phyloP scores from a whole-genome alignment of 306 rosid species.

The Dalbergia cochinchinensis region DNA sequence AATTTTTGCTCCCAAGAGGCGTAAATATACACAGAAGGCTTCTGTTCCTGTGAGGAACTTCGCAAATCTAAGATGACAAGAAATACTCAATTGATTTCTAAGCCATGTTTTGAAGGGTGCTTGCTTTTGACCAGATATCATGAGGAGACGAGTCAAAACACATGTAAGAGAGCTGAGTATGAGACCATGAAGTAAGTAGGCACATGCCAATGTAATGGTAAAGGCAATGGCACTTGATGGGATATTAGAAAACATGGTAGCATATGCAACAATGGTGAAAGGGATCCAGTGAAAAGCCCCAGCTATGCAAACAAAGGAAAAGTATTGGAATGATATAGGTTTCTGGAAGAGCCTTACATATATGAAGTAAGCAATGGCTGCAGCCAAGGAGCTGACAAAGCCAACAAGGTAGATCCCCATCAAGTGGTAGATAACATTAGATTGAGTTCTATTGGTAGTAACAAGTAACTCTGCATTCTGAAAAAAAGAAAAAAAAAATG shows the following conservation, averaged over 20 bases:
- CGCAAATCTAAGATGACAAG: conserved; percentile 87
- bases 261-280: conserved; percentile 72
- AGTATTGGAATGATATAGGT: conserved; percentile 65
- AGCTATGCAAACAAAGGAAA: conserved; percentile 70
- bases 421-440: conserved; percentile 63
- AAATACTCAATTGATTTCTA: conserved; percentile 57
- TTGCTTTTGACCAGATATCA: conserved; percentile 48
- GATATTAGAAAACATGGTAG: conserved; percentile 66
- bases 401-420: conserved; percentile 85
- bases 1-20: conserved; percentile 83
- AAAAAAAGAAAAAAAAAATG: conserved; percentile 12
- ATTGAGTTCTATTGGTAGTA: conserved; percentile 42
- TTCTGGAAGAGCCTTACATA: conserved; percentile 60
- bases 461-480: conserved; percentile 58
- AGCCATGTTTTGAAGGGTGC: conserved; percentile 73
- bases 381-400: conserved; percentile 76
- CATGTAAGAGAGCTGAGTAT: conserved; percentile 70
- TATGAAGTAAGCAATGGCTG: conserved; percentile 68
- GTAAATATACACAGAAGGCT: conserved; percentile 81
- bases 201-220: conserved; percentile 59
- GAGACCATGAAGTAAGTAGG: conserved; percentile 80
- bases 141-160: conserved; percentile 56
- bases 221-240: conserved; percentile 63
- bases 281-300: conserved; percentile 98
- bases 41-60: conserved; percentile 91